Base-by-base conservation (phyloP, 1,284 basidiomycete species). In the Heterobasidion annosum region DNA sequence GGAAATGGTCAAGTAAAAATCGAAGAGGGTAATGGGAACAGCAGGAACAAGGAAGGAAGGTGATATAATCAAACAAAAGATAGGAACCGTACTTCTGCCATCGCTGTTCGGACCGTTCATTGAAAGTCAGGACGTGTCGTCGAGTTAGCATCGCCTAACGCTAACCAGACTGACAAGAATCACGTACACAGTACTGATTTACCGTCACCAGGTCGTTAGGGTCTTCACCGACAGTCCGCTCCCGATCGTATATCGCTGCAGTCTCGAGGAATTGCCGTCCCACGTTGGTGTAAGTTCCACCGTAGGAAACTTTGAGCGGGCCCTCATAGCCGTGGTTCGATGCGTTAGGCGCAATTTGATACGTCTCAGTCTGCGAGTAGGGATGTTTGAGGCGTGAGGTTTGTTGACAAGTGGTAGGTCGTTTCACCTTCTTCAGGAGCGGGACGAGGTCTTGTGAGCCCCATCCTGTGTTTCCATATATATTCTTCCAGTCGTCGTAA, bases 381-480 rank as follows among this genome's bases (percentile, higher is more conserved):
- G 19, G 19, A 3, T 6, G 1, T 40, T 25, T 16, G 43, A 37
- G 18, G 15, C 34, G 12, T 51, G 15, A 43, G 3, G 25, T 25
- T 8, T 9, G 34, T 16, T 7, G 45, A 2, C 42, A 25, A 18
- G 35, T 25, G 25, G 25, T 25, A 3, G 25, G 25, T 25, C 57
- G 12, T 2, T 6, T 15, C 40, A 78, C 80, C 70, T 82, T 78
- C 56, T 70, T 74, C 19, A 81, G 57, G 1, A 81, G 64, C 0
- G 82, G 78, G 18, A 82, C 69, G 8, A 82, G 60, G 46, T 75
- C 64, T 42, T 69, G 68, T 0, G 76, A 76, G 15, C 76, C 70
- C 81, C 81, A 83, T 1, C 81, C 81, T 32, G 68, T 63, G 58
- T 82, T 81, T 0, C 70, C 69, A 37, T 77, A 65, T 1, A 68